Percentiles rank a stretch among this genome's conserved stretches.
Evolutionary conservation across 805 yeast species (phyloP).

Genomic region (Osmozyma mogii): DNA sequence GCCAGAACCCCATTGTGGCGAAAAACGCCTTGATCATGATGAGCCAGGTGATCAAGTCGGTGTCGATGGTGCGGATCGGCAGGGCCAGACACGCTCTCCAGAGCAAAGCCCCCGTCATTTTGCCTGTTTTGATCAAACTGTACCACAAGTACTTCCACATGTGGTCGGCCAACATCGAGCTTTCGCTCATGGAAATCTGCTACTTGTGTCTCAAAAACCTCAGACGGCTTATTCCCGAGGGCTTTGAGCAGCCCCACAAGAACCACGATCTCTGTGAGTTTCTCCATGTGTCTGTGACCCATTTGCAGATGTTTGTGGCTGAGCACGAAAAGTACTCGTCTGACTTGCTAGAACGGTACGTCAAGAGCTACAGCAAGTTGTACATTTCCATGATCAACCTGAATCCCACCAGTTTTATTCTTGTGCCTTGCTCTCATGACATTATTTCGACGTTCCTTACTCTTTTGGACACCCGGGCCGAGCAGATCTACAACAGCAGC

Average conservation of each 20-base stretch:
- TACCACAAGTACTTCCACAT: constrained; percentile 53
- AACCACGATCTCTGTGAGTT: constrained; percentile 53
- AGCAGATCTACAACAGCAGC: constrained; percentile 49
- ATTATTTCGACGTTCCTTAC: constrained; percentile 56
- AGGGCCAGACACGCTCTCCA: constrained; percentile 73
- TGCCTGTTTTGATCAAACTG: constrained; percentile 50
- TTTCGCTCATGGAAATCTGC: constrained; percentile 62
- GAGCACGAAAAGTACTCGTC: constrained; percentile 44
- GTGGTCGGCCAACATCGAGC: constrained; percentile 49
- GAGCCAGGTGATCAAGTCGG: constrained; percentile 69
- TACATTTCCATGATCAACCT: constrained; percentile 50
- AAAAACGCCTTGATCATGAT: constrained; percentile 59
- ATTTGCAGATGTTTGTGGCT: constrained; percentile 49
- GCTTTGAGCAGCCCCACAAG: constrained; percentile 63
- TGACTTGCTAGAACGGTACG: constrained; percentile 56
- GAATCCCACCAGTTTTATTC: constrained; percentile 64
- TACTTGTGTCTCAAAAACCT: constrained; percentile 70
- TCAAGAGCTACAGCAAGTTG: constrained; percentile 69
- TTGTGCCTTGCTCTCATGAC: constrained; percentile 55
- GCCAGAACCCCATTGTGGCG: constrained; percentile 42
- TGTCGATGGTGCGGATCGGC: constrained; percentile 77
- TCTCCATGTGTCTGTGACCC: constrained; percentile 45
- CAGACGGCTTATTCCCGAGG: constrained; percentile 68
- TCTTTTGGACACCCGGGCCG: constrained; percentile 56
- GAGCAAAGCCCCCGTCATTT: constrained; percentile 54